A percentile compares a stretch with the other conserved stretches of the same genome.
Evolutionary conservation across 2,329 filamentous ascomycete species (phyloP).

Genomic region (Neofusicoccum sp.): DNA sequence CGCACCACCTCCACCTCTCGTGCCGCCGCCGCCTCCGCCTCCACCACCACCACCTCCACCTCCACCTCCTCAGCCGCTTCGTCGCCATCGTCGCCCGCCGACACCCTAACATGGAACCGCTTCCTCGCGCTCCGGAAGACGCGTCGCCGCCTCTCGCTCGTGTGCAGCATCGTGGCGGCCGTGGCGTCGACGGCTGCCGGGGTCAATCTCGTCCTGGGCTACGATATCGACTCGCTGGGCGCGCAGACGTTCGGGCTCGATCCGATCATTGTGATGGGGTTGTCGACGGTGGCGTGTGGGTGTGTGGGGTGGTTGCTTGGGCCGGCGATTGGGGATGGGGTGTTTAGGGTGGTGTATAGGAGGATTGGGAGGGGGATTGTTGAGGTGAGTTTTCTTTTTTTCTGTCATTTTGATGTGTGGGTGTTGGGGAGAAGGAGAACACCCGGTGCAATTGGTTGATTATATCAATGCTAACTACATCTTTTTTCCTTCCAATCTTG

Average conservation of each 20-base stretch:
- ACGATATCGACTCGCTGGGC: slow-evolving; percentile 67
- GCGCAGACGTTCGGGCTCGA: slow-evolving; percentile 80
- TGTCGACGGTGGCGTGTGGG: slow-evolving; percentile 71
- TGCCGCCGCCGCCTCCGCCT: background rate
- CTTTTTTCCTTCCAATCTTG: background rate
- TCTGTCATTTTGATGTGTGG: background rate
- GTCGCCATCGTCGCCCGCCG: slow-evolving; percentile 18
- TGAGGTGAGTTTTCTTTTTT: slow-evolving; percentile 52
- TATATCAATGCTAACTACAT: background rate
- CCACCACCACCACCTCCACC: background rate
- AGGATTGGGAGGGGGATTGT: slow-evolving; percentile 73
- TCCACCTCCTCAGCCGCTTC: background rate
- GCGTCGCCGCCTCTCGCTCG: slow-evolving; percentile 80
- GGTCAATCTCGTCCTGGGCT: slow-evolving; percentile 67
- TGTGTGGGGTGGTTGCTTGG: slow-evolving; percentile 21
- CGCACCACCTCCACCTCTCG: background rate
- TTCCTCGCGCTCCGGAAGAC: slow-evolving; percentile 90
- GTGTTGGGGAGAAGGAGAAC: background rate
- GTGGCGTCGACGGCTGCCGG: slow-evolving; percentile 64
- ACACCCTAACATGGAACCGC: slow-evolving; percentile 71
- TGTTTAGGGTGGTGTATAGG: slow-evolving; percentile 78
- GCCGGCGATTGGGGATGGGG: slow-evolving; percentile 33
- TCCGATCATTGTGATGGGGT: slow-evolving; percentile 80
- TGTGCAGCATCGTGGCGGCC: slow-evolving; percentile 70
- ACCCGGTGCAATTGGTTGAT: background rate